These are phyloP conservation scores for Heritiera littoralis DNA, from an alignment of 345 rosid genomes.

Conservation along the genomic window DNA sequence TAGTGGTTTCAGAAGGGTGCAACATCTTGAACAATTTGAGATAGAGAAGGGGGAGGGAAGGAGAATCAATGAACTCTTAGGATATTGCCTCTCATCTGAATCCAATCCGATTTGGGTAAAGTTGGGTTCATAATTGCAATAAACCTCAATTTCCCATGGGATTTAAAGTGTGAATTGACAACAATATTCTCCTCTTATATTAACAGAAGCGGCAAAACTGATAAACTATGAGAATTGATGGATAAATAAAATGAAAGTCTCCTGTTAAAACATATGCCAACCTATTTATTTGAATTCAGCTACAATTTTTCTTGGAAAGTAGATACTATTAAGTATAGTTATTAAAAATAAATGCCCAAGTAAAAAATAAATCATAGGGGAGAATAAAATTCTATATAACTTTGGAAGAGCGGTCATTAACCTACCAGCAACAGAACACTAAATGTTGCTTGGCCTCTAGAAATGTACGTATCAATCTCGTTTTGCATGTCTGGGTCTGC, in stretches of 20 bases:
- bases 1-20: neutral
- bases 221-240: neutral
- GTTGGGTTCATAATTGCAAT: neutral
- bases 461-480: conserved; percentile 58
- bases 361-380: neutral
- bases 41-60: neutral
- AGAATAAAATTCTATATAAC: neutral
- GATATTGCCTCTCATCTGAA: neutral
- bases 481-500: conserved; percentile 79
- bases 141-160: neutral
- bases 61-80: neutral
- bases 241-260: neutral
- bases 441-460: conserved; percentile 73
- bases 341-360: neutral
- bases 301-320: neutral
- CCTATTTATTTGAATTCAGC: neutral
- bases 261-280: neutral
- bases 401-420: neutral
- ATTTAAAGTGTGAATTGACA: neutral
- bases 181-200: neutral
- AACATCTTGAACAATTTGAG: conserved; percentile 3
- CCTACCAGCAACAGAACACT: conserved; percentile 69
- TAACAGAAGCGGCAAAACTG: conserved; percentile 6
- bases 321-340: neutral
- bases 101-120: neutral